Evolutionary conservation across 2,329 filamentous ascomycete species (phyloP).

Genomic region (Scorias spongiosa): DNA sequence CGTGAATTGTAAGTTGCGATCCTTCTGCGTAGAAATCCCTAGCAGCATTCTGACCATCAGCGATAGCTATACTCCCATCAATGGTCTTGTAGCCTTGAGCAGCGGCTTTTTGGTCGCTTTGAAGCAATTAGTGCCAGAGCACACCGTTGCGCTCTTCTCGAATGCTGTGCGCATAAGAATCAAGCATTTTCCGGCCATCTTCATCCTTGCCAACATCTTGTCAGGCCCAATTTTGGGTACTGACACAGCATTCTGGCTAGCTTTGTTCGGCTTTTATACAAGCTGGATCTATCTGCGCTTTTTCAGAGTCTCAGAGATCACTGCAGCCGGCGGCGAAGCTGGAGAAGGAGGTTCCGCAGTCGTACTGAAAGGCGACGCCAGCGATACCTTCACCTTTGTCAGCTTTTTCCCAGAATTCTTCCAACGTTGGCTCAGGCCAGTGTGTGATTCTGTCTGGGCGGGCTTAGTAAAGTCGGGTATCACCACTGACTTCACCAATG

Average conservation of each 20-base stretch:
- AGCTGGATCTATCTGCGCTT: conserved; percentile 96
- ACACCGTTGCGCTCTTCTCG: conserved; percentile 87
- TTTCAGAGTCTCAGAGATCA: conserved; percentile 55
- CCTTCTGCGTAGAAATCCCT: neutral
- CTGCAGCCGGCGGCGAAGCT: conserved; percentile 32
- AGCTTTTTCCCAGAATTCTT: conserved; percentile 83
- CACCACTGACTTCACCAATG: conserved; percentile 71
- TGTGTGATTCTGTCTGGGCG: conserved; percentile 63
- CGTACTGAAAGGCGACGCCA: conserved; percentile 68
- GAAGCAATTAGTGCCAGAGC: conserved; percentile 92
- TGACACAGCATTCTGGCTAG: conserved; percentile 65
- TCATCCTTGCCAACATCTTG: conserved; percentile 53
- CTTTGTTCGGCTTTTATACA: conserved; percentile 65
- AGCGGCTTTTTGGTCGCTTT: conserved; percentile 91
- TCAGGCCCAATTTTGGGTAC: conserved; percentile 49
- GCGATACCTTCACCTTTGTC: conserved; percentile 89
- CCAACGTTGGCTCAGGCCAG: conserved; percentile 58
- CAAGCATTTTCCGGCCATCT: conserved; percentile 64
- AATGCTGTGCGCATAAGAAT: conserved; percentile 82
- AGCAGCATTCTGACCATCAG: neutral
- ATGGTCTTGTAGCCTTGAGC: conserved; percentile 77
- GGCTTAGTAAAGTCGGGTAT: conserved; percentile 60
- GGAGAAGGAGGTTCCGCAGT: conserved; percentile 19
- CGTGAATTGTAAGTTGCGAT: conserved; percentile 49
- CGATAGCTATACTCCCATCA: conserved; percentile 57